These are phyloP conservation scores for Nemania sp. DNA, from an alignment of 2,329 filamentous ascomycete species.

Conservation along the genomic window DNA sequence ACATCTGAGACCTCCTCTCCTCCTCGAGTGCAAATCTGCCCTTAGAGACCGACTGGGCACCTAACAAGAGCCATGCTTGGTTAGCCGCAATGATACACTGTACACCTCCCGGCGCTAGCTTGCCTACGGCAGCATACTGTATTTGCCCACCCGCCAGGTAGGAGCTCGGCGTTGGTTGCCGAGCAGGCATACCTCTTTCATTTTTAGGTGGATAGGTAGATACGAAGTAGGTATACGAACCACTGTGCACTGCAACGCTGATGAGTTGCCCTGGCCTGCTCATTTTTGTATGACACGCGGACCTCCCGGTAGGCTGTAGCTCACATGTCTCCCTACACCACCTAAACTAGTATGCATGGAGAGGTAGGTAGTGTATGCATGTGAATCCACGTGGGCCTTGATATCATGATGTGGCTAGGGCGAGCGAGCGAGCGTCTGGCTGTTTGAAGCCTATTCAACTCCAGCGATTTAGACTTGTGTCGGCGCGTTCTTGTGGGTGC, in stretches of 20 bases:
- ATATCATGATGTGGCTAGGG: slow-evolving; percentile 1
- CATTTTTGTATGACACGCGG: no score
- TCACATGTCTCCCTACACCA: not conserved
- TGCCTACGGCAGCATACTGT: slow-evolving; percentile 75
- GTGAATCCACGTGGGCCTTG: slow-evolving; percentile 12
- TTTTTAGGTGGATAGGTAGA: no score
- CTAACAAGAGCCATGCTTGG: not conserved
- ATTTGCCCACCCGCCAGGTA: slow-evolving; percentile 72
- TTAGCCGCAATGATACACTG: slow-evolving; percentile 67
- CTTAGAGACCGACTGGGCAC: not conserved
- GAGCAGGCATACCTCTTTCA: no score
- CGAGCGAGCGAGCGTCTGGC: not conserved
- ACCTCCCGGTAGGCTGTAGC: no score
- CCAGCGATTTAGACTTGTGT: not conserved
- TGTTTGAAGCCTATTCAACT: not conserved
- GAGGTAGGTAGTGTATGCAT: no score
- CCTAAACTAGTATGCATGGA: not conserved
- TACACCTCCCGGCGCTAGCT: slow-evolving; percentile 69
- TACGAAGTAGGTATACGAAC: not conserved
- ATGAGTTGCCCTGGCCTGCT: no score
- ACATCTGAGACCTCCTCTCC: not conserved
- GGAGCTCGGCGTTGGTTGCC: not conserved
- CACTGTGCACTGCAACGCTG: not conserved
- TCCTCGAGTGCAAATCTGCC: no score
- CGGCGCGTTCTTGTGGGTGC: not conserved